Conservation (phyloP, 176 grass and related monocot species). For the Microstegium vimineum region DNA sequence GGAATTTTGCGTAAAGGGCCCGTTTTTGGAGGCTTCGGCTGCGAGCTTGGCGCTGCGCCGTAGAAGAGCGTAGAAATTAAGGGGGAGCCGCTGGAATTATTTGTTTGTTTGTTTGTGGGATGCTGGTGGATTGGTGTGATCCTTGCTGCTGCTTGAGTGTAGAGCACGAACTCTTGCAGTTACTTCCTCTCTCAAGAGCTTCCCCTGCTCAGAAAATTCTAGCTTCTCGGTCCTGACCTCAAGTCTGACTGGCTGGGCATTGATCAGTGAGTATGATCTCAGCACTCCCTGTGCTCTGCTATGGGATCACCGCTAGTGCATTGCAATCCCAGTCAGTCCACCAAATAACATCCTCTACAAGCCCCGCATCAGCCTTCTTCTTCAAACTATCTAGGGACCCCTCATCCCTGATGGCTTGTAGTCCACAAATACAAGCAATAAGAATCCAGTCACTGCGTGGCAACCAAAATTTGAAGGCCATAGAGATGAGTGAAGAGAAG, state of each 20-base stretch:
- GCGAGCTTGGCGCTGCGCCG: background rate
- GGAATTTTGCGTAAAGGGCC: conserved; percentile 7
- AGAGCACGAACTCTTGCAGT: background rate
- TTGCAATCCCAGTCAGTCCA: background rate
- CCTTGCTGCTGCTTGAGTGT: conserved; percentile 15
- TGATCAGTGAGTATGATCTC: conserved; percentile 9
- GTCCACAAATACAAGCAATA: background rate
- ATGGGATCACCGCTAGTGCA: background rate
- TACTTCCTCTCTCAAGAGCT: conserved; percentile 1
- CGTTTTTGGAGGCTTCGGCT: background rate
- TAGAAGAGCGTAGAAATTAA: background rate
- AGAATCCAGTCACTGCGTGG: background rate
- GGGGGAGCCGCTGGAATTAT: background rate
- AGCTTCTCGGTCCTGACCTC: background rate
- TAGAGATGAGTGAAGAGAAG: conserved; percentile 20
- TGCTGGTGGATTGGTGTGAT: conserved; percentile 21
- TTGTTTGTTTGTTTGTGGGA: conserved; percentile 11
- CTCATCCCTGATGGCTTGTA: conserved; percentile 4
- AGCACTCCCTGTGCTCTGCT: background rate
- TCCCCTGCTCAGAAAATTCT: background rate
- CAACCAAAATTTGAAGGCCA: background rate
- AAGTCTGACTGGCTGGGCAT: background rate
- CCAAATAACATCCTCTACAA: background rate
- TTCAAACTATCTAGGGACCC: conserved; percentile 5
- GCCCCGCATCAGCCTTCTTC: background rate